Conservation (phyloP, 2,329 filamentous ascomycete species). For the Bertia moriformis region DNA sequence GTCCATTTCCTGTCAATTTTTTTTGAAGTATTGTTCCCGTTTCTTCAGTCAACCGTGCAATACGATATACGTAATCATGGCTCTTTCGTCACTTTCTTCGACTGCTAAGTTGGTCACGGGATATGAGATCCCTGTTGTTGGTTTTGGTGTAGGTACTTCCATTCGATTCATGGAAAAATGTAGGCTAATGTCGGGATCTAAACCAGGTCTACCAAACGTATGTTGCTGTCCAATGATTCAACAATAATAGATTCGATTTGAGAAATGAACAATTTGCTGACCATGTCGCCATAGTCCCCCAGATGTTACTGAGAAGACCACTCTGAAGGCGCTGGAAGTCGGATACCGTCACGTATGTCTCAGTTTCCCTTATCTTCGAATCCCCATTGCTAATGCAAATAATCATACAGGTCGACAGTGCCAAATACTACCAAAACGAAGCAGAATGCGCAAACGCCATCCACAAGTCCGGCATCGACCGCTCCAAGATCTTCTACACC, state of each 20-base stretch:
- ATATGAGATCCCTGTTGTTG: conserved; percentile 43
- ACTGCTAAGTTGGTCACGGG: conserved; percentile 40
- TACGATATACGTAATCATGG: not conserved
- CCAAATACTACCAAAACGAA: conserved; percentile 42
- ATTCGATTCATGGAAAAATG: no score
- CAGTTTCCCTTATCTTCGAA: not conserved
- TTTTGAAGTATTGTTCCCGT: no score
- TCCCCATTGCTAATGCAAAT: conserved; percentile 3
- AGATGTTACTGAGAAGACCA: conserved; percentile 38
- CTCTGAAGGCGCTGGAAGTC: conserved; percentile 34
- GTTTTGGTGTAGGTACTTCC: conserved; percentile 33
- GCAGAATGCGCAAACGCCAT: conserved; percentile 35
- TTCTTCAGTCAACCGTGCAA: no score
- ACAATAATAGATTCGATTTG: no score
- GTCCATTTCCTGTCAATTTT: no score
- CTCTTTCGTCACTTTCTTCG: conserved; percentile 12
- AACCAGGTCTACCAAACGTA: conserved; percentile 25
- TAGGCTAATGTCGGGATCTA: no score
- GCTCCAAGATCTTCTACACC: conserved; percentile 45
- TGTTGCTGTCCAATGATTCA: conserved; percentile 3
- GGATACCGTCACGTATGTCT: conserved; percentile 38
- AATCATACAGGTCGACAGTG: conserved; percentile 34
- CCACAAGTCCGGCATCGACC: conserved; percentile 29
- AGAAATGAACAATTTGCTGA: conserved; percentile 3
- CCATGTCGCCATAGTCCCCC: conserved; percentile 39